A percentile compares a stretch with the other conserved stretches of the same genome.
These are phyloP conservation scores for Staphylotrichum longicolle DNA, from an alignment of 495 filamentous ascomycete genomes.

Conservation along the genomic window DNA sequence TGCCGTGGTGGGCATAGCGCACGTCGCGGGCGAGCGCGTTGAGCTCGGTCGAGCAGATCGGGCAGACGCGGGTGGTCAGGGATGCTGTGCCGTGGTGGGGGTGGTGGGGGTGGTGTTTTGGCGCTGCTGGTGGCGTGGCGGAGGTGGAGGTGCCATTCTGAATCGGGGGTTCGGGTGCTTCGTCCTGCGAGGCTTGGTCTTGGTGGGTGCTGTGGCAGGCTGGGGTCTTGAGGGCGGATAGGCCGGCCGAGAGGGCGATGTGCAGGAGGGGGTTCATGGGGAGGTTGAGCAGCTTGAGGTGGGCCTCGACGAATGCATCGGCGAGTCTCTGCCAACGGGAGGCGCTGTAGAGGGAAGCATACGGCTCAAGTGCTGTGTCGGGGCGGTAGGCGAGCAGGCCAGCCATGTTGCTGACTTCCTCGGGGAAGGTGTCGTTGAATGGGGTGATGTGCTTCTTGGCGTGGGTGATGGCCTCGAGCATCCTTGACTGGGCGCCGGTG, in stretches of 20 bases:
- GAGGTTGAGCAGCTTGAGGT: conserved; percentile 83
- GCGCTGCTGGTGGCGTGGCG: conserved; percentile 3
- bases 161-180: conserved; percentile 26
- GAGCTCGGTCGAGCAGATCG: conserved; percentile 91
- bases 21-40: conserved; percentile 85
- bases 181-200: neutral
- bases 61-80: conserved; percentile 62
- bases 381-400: conserved; percentile 74
- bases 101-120: conserved; percentile 3
- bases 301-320: conserved; percentile 77
- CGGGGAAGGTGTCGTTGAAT: conserved; percentile 63
- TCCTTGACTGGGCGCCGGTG: conserved; percentile 54
- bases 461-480: conserved; percentile 73
- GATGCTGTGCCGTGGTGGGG: conserved; percentile 33
- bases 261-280: conserved; percentile 83
- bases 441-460: conserved; percentile 75
- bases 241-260: conserved; percentile 83
- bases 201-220: conserved; percentile 68
- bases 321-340: conserved; percentile 74
- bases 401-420: conserved; percentile 68
- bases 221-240: conserved; percentile 94
- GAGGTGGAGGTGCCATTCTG: conserved; percentile 17
- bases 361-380: conserved; percentile 48
- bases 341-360: conserved; percentile 62
- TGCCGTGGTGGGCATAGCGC: conserved; percentile 90